phyloP scores from a whole-genome alignment of 176 grass and related monocot genomes.

The Triticum turgidum region DNA sequence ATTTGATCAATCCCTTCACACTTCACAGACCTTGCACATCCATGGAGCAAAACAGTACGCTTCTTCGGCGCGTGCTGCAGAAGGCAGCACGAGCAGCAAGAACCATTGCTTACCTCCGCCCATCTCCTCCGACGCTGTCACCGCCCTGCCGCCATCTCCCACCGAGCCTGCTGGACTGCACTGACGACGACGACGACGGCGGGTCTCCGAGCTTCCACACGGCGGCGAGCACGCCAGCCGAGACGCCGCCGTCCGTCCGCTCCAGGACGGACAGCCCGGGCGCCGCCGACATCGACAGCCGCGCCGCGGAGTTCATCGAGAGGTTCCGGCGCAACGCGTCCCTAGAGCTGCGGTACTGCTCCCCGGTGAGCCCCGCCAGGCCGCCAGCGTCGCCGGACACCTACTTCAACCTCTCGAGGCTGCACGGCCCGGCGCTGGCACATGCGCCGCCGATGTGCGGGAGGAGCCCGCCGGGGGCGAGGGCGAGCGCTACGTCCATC shows the following conservation, averaged over 20 bases:
- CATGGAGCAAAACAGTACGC: not conserved
- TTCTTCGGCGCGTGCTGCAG: constrained; percentile 15
- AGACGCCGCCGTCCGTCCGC: not conserved
- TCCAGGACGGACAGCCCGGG: not conserved
- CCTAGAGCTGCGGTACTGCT: constrained; percentile 13
- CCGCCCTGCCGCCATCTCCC: constrained; percentile 1
- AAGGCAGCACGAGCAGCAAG: constrained; percentile 15
- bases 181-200: not conserved
- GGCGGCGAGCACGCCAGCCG: not conserved
- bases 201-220: not conserved
- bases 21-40: not conserved
- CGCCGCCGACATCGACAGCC: not conserved
- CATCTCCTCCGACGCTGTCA: not conserved
- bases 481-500: not conserved
- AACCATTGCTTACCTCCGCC: not conserved
- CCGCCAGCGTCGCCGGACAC: constrained; percentile 17
- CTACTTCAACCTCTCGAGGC: constrained; percentile 18
- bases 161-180: constrained; percentile 7
- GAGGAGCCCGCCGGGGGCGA: not conserved
- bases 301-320: constrained; percentile 13
- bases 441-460: not conserved
- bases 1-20: not conserved
- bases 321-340: not conserved
- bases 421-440: not conserved
- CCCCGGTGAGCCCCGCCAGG: constrained; percentile 3